Base-by-base conservation (phyloP, 805 yeast genomes). In the Kodamaea leandrae region DNA sequence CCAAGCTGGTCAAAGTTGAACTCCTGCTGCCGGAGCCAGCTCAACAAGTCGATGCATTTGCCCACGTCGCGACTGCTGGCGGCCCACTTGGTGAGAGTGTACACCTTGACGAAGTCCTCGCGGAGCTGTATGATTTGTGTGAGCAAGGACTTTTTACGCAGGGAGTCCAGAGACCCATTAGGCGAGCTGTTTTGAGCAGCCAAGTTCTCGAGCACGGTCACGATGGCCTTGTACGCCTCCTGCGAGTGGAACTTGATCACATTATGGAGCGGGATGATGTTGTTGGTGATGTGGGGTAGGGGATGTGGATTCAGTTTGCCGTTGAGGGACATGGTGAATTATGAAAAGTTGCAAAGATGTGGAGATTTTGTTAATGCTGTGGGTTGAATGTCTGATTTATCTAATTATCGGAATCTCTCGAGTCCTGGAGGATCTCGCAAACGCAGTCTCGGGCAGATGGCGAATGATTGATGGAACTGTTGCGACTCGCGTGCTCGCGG, bases 1-100 rank as follows among this genome's bases (percentile, higher is more conserved):
- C 83, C 77, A 64, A 81, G 50, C 44, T 64, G 63, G 17, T 68
- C 83, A 53, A 74, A 90, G 57, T 74, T 75, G 55, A 76, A 79
- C 54, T 86, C 86, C 53, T 88, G 95, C 36, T 80, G 81, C 46
- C 93, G 71, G 29, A 93, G 72, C 93, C 95, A 93, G 47, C 86
- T 84, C 44, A 95, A 77, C 15, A 91, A 71, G 64, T 93, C 98
- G 42, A 93, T 89, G 47, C 90, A 70, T 39, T 74, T 74, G 33
- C 83, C 79, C 44, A 91, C 80, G 38, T 83, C 86, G 35, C 78
- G 72, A 4, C 90, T 73, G 24, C 80, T 82, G 9, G 78, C 75
- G 3, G 89, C 78, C 99, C 99, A 93, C 62, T 91, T 90, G 39
- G 84, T 77, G 28, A 93, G 64, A 2, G 95, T 96, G 51, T 87